phyloP scores from a whole-genome alignment of 768 basidiomycete genomes.

The Pleurotus djamor region DNA sequence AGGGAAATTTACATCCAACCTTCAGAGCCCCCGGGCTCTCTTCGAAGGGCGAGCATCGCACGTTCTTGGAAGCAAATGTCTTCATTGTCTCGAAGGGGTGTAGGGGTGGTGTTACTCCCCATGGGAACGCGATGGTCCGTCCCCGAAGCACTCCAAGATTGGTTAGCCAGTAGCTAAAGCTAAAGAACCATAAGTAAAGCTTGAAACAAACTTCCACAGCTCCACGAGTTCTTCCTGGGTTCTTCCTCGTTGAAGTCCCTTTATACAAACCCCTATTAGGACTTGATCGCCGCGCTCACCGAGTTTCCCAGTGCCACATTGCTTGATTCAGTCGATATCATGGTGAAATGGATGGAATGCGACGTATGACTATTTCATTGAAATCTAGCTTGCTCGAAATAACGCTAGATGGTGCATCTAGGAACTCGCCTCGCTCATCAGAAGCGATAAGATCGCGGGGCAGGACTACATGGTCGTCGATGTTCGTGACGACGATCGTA shows the following conservation, averaged over 20 bases:
- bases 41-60: not conserved
- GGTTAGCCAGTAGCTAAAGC: not conserved
- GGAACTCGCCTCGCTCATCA: conserved; percentile 72
- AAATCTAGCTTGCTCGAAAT: not conserved
- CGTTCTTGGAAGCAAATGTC: not conserved
- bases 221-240: not conserved
- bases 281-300: not conserved
- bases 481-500: conserved; percentile 81
- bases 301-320: not conserved
- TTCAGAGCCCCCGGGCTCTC: not conserved
- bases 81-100: not conserved
- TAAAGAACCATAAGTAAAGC: too few species aligned
- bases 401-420: conserved; percentile 19
- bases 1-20: not conserved
- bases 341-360: not conserved
- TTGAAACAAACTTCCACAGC: too few species aligned
- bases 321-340: not conserved
- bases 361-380: not conserved
- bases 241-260: not conserved
- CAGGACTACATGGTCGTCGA: conserved; percentile 79
- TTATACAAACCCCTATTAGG: not conserved
- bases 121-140: not conserved
- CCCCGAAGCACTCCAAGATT: not conserved
- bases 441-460: conserved; percentile 53
- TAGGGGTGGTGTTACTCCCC: not conserved